Evolutionary conservation across 1,284 basidiomycete species (phyloP).

Genomic region (Wolfiporia cocos): DNA sequence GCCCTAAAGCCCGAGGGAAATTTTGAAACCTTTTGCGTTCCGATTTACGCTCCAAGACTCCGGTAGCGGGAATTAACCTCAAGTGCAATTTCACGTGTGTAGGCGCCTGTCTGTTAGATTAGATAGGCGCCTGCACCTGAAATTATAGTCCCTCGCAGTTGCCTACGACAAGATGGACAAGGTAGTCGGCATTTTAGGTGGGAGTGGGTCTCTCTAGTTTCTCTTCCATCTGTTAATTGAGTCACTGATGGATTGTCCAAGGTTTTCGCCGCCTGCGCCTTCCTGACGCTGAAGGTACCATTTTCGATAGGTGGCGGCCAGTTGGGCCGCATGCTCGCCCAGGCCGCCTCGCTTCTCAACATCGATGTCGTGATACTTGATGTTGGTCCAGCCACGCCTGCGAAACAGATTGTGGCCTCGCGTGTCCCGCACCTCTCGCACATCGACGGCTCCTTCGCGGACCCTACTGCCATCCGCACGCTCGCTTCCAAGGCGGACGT

Average conservation of each 20-base stretch:
- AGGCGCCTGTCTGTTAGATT: too few relatives aligned
- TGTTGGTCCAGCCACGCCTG: slow-evolving; percentile 73
- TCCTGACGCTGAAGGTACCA: slow-evolving; percentile 3
- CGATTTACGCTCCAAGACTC: too few relatives aligned
- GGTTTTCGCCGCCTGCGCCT: slow-evolving; percentile 6
- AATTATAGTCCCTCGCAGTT: too few relatives aligned
- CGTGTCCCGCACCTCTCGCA: slow-evolving; percentile 49
- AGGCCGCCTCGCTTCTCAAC: slow-evolving; percentile 86
- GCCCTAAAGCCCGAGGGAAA: too few relatives aligned
- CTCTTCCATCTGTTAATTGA: background rate
- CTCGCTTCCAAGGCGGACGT: slow-evolving; percentile 84
- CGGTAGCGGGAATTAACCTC: too few relatives aligned
- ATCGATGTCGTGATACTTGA: slow-evolving; percentile 89
- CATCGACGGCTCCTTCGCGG: slow-evolving; percentile 87
- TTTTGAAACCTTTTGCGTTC: too few relatives aligned
- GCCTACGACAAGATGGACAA: slow-evolving; percentile 37
- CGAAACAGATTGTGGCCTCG: slow-evolving; percentile 83
- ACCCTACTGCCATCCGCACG: slow-evolving; percentile 75
- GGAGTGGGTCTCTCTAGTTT: slow-evolving; percentile 37
- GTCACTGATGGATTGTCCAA: background rate
- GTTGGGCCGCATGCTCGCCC: slow-evolving; percentile 95
- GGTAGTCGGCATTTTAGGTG: slow-evolving; percentile 60
- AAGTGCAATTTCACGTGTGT: too few relatives aligned
- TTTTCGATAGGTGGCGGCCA: slow-evolving; percentile 81
- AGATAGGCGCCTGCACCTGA: too few relatives aligned